phyloP scores from a whole-genome alignment of 2,329 filamentous ascomycete species.

The Fusarium multiceps region DNA sequence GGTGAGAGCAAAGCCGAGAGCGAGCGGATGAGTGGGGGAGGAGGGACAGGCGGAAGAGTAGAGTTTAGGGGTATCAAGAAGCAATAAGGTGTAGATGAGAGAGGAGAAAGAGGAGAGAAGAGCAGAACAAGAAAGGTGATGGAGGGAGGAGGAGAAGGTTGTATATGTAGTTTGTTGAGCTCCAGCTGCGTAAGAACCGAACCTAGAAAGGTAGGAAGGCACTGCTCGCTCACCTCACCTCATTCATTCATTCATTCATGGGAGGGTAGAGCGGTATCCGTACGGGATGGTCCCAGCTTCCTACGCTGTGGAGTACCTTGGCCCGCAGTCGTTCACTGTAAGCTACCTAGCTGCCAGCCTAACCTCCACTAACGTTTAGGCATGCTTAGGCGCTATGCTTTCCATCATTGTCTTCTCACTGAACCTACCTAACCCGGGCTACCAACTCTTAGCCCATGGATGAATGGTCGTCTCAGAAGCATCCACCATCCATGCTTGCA shows the following conservation, averaged over 20 bases:
- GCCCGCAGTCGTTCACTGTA: constrained; percentile 20
- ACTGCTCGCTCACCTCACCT: not conserved
- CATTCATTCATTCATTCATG: constrained; percentile 1
- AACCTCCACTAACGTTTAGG: constrained; percentile 17
- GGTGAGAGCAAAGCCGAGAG: constrained; percentile 36
- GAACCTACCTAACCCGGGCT: constrained; percentile 6
- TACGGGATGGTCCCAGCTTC: constrained; percentile 34
- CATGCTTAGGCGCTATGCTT: not conserved
- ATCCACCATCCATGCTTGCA: constrained; percentile 14
- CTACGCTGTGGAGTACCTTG: constrained; percentile 27
- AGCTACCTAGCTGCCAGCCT: constrained; percentile 17
- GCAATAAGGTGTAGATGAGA: constrained; percentile 43
- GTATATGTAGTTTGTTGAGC: constrained; percentile 44
- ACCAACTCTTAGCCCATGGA: constrained; percentile 2
- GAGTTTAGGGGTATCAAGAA: constrained; percentile 46
- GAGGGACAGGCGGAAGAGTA: constrained; percentile 28
- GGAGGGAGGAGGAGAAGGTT: constrained; percentile 36
- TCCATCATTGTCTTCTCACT: not conserved
- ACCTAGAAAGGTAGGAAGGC: constrained; percentile 4
- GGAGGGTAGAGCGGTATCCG: constrained; percentile 33
- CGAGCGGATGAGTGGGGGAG: constrained; percentile 32
- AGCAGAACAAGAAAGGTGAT: constrained; percentile 35
- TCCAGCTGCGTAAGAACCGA: constrained; percentile 13
- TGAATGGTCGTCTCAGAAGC: constrained; percentile 19
- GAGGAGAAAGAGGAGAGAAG: constrained; percentile 41